Evolutionary conservation across 2,329 filamentous ascomycete genomes (phyloP).

Genomic region (Fusarium euwallaceae): DNA sequence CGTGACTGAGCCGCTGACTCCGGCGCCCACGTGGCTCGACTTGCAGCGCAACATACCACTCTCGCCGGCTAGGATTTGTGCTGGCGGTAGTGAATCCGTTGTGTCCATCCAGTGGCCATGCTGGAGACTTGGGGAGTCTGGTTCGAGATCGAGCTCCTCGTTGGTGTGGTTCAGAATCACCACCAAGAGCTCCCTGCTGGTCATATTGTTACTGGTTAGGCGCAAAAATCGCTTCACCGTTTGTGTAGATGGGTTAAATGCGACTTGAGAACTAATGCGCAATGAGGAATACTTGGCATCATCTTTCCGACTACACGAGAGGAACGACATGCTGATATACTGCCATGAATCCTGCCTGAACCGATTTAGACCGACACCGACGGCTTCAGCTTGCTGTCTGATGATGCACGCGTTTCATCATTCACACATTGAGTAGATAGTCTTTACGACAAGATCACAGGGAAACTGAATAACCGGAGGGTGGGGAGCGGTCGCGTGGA

Average conservation of each 20-base stretch:
- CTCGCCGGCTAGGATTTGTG: conserved; percentile 17
- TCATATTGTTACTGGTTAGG: background rate
- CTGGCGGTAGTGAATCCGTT: background rate
- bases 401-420: background rate
- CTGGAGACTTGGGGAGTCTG: background rate
- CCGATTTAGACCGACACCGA: background rate
- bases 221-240: background rate
- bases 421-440: background rate
- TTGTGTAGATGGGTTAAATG: background rate
- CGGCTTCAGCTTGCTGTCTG: background rate
- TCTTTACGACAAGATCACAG: background rate
- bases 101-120: conserved; percentile 12
- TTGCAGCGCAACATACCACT: conserved; percentile 28
- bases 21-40: conserved; percentile 6
- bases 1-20: conserved; percentile 13
- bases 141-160: conserved; percentile 22
- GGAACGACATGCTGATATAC: background rate
- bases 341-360: background rate
- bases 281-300: background rate
- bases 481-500: background rate
- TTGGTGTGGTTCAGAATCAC: conserved; percentile 31
- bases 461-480: background rate
- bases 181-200: conserved; percentile 14
- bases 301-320: background rate
- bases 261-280: background rate